Base-by-base conservation (phyloP, 208 protist species). In the Leishmania martiniquensis region DNA sequence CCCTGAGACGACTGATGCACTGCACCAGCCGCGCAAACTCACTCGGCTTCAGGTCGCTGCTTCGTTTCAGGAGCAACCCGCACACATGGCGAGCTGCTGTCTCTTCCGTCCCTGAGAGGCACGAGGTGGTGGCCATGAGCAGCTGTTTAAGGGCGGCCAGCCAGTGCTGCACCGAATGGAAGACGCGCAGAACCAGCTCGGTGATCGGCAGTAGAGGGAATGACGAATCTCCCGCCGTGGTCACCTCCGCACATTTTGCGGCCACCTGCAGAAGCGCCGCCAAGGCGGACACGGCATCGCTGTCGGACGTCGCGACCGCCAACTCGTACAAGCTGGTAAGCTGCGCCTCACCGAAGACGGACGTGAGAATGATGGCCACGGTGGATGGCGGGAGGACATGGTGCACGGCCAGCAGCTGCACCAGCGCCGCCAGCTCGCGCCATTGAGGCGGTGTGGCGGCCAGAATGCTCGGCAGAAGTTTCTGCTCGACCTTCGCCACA, bases 11-110 rank as follows among this genome's bases (percentile, higher is more conserved):
- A 66, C 90, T 91, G 6, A 95, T 77, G 60, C 68, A 66, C 39
- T 95, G 93, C 45, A 93, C 62, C 49, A 95, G 83, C 34, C 81
- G 77, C 5, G 91, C 86, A 78, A 93, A 94, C 66, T 90, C 91
- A 62, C 85, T 89, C n/a, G 93, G 78, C 17, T 68, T 88, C 71
- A 96, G 77, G 4, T 74, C 67, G 4, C 76, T 78, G 32, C 59
- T 81, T 0, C 83, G 81, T 29, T 74, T 37, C 44, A 90, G 68
- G n/a, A 89, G 62, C 72, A 86, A 66, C 37, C 59, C 29, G 69
- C 76, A 84, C 9, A 87, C 39, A 52, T 76, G 74, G 20, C 85
- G 81, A 37, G 39, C 37, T 1, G 81, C 80, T 29, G 66, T 54
- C 4, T 67, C 20, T 62, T 75, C 76, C 10, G 60, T 10, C 12